A percentile compares a stretch with the other conserved stretches of the same genome.
These are phyloP conservation scores for Moelleriella libera DNA, from an alignment of 2,329 filamentous ascomycete genomes.

Conservation along the genomic window DNA sequence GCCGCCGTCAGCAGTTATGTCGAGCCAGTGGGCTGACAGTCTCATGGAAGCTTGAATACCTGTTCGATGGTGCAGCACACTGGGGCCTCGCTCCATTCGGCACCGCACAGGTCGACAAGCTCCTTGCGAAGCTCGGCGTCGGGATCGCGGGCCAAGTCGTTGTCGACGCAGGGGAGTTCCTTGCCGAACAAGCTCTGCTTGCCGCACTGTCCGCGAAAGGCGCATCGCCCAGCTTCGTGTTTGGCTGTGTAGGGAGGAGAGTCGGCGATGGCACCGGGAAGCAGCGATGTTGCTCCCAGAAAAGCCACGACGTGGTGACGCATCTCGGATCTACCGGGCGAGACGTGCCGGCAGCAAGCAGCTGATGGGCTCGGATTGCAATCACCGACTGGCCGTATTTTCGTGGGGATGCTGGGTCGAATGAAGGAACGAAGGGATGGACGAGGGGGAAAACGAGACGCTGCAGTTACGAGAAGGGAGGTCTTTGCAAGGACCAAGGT, in stretches of 20 bases:
- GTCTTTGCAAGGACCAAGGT: too few relatives aligned
- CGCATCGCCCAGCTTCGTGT: constrained; percentile 79
- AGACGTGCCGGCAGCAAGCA: constrained; percentile 3
- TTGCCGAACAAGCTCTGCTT: constrained; percentile 83
- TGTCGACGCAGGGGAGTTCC: constrained; percentile 84
- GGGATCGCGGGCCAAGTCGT: constrained; percentile 65
- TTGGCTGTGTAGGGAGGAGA: constrained; percentile 34
- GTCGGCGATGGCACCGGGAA: constrained; percentile 11
- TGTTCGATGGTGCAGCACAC: constrained; percentile 79
- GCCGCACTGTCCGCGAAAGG: constrained; percentile 82
- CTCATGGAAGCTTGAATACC: constrained; percentile 22
- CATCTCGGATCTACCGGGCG: constrained; percentile 11
- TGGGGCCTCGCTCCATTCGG: constrained; percentile 69
- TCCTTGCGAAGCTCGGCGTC: constrained; percentile 58
- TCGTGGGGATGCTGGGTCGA: too few relatives aligned
- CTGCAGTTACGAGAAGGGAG: too few relatives aligned
- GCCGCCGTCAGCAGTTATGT: too few relatives aligned
- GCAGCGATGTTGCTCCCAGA: constrained; percentile 15
- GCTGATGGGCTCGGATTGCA: background rate
- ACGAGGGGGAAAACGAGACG: too few relatives aligned
- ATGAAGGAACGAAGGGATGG: too few relatives aligned
- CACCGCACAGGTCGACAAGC: constrained; percentile 73
- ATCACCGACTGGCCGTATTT: too few relatives aligned
- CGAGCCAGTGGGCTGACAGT: too few relatives aligned
- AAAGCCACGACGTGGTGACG: constrained; percentile 16